phyloP scores from a whole-genome alignment of 2,329 filamentous ascomycete genomes.

The Curvularia sp. region DNA sequence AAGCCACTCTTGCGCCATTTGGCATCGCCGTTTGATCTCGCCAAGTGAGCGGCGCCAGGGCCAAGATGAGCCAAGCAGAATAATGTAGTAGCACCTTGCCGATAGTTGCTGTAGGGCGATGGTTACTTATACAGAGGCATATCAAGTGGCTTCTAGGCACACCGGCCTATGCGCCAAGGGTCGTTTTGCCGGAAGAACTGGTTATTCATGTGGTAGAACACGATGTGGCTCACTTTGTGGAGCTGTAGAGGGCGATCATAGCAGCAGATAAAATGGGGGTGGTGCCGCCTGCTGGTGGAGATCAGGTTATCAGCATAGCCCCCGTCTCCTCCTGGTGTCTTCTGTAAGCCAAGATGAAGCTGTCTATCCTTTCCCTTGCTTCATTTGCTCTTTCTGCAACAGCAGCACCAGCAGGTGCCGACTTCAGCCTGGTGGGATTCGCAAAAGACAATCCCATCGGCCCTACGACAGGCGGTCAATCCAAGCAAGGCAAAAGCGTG shows the following conservation, averaged over 20 bases:
- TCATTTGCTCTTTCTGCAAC: slow-evolving; percentile 26
- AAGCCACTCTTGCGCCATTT: slow-evolving; percentile 19
- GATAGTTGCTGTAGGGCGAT: background rate
- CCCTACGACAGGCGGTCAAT: slow-evolving; percentile 43
- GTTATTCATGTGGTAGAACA: background rate
- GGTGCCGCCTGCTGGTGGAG: background rate
- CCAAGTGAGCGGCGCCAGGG: slow-evolving; percentile 15
- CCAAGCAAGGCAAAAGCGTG: slow-evolving; percentile 36
- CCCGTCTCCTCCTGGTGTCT: background rate
- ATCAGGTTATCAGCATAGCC: slow-evolving; percentile 2
- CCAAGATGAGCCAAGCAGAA: slow-evolving; percentile 16
- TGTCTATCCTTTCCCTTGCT: slow-evolving; percentile 30
- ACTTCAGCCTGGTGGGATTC: slow-evolving; percentile 43
- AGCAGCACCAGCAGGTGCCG: slow-evolving; percentile 27
- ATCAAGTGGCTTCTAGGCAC: slow-evolving; percentile 7
- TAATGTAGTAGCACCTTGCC: slow-evolving; percentile 7
- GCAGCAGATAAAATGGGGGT: slow-evolving; percentile 8
- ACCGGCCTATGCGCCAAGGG: slow-evolving; percentile 9
- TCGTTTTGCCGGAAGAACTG: slow-evolving; percentile 26
- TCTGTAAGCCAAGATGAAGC: slow-evolving; percentile 33
- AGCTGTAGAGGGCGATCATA: background rate
- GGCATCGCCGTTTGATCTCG: slow-evolving; percentile 18
- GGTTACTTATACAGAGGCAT: slow-evolving; percentile 8
- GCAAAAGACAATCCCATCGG: slow-evolving; percentile 46
- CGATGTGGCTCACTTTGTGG: background rate